phyloP scores from a whole-genome alignment of 768 basidiomycete genomes.

The Amanita jacksonii region DNA sequence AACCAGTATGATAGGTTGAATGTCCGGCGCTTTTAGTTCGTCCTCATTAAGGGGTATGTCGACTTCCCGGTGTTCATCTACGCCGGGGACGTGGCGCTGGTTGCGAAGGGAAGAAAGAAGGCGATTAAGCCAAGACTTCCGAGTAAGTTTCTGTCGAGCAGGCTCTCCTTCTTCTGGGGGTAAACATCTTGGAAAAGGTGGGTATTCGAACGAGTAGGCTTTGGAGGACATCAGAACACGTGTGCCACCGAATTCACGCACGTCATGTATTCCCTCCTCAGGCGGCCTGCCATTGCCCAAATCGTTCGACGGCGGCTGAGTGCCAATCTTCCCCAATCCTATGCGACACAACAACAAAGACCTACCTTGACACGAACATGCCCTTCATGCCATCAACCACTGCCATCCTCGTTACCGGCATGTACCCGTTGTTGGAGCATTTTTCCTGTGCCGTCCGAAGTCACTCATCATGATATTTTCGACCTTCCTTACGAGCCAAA shows the following conservation, averaged over 20 bases:
- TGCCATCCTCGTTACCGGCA: conserved; percentile 62
- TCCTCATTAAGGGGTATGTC: background rate
- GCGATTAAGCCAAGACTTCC: background rate
- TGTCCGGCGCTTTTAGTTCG: background rate
- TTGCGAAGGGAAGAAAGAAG: conserved; percentile 24
- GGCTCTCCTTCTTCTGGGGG: no score
- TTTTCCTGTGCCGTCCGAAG: conserved; percentile 40
- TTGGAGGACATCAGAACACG: no score
- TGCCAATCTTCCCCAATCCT: conserved; percentile 8
- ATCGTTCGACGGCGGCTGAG: conserved; percentile 3
- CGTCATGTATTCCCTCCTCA: background rate
- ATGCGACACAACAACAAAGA: background rate
- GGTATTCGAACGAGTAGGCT: no score
- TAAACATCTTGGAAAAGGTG: no score
- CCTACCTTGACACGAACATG: conserved; percentile 27
- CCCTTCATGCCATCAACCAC: conserved; percentile 48
- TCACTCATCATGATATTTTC: conserved; percentile 62
- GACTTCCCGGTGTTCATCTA: conserved; percentile 6
- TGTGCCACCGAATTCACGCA: no score
- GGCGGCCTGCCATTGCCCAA: conserved; percentile 4
- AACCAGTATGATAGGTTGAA: conserved; percentile 23
- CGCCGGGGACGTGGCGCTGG: conserved; percentile 14
- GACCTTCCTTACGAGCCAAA: conserved; percentile 52
- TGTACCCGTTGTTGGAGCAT: conserved; percentile 70
- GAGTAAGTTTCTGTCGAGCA: no score